Base-by-base conservation (phyloP, 176 grass and related monocot species). In the Eragrostis nindensis region DNA sequence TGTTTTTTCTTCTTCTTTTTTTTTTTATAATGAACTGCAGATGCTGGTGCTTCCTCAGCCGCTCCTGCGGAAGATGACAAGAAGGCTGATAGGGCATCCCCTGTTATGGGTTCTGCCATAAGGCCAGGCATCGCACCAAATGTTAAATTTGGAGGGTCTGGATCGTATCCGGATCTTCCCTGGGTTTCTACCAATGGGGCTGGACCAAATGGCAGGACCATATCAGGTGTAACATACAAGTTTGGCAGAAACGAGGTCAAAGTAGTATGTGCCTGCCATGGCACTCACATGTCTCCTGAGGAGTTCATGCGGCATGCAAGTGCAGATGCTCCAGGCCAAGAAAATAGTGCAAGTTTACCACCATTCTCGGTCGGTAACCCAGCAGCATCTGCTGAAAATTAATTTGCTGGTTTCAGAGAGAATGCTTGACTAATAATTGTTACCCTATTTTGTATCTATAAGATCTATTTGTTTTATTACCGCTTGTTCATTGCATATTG, bases 161-260 rank as follows among this genome's bases (percentile, higher is more conserved):
- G 96, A 57, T 93, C 92, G 2, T 89, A 78, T 68, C 92, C 96
- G 2, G 88, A 93, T 81, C 96, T 99, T 76, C 96, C 96, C 48
- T 99, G 96, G 96, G 96, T 99, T 83, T 95, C 92, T 66, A 86
- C 96, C 22, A 88, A 84, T 1, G 92, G 88, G 6, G 11, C 81
- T 9, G 95, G 92, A 47, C 84, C 92, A 65, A 91, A 86, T 65
- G 96, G 84, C 19, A 93, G 86, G 75, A 95, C 90, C 29, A 93
- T 99, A 95, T 99, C 96, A 0, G 96, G 96, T 48, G 96, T 95
- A 54, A 93, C 96, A 56, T 99, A 99, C 79, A 99, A 91, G 59
- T 89, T 85, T 44, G 92, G 68, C 52, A 83, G 68, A 74, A 90
- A 90, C 8, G 88, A 99, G 65, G 52, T 95, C 72, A 94, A 89